Evolutionary conservation across 2,329 filamentous ascomycete genomes (phyloP).

Genomic region (Pyricularia grisea): DNA sequence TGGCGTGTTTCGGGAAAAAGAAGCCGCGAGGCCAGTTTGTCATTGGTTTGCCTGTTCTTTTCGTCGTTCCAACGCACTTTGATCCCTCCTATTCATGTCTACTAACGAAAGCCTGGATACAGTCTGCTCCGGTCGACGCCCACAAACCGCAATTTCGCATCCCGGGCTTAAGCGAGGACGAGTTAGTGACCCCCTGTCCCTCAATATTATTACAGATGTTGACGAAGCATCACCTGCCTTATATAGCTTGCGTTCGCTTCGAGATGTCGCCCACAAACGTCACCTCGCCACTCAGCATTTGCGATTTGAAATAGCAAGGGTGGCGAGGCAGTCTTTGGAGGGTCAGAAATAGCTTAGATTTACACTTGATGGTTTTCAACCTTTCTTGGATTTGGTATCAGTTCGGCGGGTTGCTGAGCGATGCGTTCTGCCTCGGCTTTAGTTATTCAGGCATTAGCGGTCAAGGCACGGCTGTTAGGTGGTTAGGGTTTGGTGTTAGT

Average conservation of each 20-base stretch:
- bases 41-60: neutral
- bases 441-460: neutral
- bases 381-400: neutral
- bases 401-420: neutral
- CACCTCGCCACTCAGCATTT: neutral
- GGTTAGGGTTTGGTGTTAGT: neutral
- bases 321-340: neutral
- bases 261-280: neutral
- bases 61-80: neutral
- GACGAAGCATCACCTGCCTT: neutral
- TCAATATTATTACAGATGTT: neutral
- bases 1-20: neutral
- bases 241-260: neutral
- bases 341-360: neutral
- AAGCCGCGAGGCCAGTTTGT: neutral
- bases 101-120: neutral
- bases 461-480: neutral
- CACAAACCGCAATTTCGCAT: neutral
- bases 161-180: neutral
- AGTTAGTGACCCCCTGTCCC: neutral
- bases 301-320: neutral
- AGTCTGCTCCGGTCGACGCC: neutral
- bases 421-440: neutral
- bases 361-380: neutral
- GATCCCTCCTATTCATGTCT: neutral